phyloP scores from a whole-genome alignment of 2,329 filamentous ascomycete genomes.

The Paracamarosporium sp. region DNA sequence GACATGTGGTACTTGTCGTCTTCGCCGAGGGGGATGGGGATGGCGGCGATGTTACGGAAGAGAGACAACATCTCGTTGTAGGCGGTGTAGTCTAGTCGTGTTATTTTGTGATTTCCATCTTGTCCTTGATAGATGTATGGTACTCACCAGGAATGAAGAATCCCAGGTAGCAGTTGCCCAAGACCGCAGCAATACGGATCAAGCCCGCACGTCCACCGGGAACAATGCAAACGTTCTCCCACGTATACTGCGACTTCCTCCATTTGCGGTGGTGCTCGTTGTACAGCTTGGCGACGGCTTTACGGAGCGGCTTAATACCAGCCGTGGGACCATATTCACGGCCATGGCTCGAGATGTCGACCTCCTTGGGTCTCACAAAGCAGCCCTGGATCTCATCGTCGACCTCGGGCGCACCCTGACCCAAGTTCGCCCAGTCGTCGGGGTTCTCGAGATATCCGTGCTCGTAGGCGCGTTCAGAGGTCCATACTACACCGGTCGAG shows the following conservation, averaged over 20 bases:
- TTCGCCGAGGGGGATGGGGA: constrained; percentile 71
- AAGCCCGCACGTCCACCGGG: constrained; percentile 90
- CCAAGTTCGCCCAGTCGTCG: constrained; percentile 87
- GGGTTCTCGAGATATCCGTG: constrained; percentile 87
- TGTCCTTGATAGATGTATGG: background rate
- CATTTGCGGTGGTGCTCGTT: constrained; percentile 90
- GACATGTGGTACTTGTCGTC: constrained; percentile 93
- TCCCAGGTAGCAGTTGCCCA: constrained; percentile 89
- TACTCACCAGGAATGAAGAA: constrained; percentile 80
- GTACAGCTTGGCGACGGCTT: constrained; percentile 90
- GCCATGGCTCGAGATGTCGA: constrained; percentile 78
- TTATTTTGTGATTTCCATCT: constrained; percentile 11
- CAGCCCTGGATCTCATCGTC: constrained; percentile 91
- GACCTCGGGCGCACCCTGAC: constrained; percentile 92
- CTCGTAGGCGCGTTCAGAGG: constrained; percentile 83
- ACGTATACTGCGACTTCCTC: constrained; percentile 58
- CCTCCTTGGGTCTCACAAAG: constrained; percentile 79
- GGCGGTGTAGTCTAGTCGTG: constrained; percentile 76
- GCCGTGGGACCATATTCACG: constrained; percentile 92
- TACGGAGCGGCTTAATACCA: constrained; percentile 87
- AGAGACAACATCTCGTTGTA: constrained; percentile 97
- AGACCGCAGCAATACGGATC: constrained; percentile 91
- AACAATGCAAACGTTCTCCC: constrained; percentile 94
- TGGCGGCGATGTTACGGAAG: constrained; percentile 76
- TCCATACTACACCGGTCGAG: constrained; percentile 95